Evolutionary conservation across 2,329 filamentous ascomycete genomes (phyloP).

Genomic region (Epichloe coenophiala): DNA sequence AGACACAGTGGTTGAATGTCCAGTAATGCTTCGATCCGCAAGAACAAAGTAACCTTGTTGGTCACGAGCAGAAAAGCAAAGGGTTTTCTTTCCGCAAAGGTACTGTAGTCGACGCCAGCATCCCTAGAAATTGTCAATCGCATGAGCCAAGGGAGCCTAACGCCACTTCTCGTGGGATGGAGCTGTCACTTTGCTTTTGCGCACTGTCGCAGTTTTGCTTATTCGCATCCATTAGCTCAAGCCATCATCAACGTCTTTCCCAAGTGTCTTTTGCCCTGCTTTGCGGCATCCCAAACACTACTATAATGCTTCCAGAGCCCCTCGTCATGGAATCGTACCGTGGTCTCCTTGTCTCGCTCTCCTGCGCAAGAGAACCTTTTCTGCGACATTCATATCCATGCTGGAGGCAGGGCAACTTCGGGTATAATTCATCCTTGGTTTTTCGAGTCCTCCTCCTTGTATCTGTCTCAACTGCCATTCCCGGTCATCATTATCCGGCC

Average conservation of each 20-base stretch:
- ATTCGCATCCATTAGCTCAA: conserved; percentile 1
- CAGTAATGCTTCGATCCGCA: neutral
- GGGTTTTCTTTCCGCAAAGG: neutral
- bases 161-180: neutral
- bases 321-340: conserved; percentile 1
- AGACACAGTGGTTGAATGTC: neutral
- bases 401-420: neutral
- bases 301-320: conserved; percentile 5
- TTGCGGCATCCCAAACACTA: conserved; percentile 2
- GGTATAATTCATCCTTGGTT: neutral
- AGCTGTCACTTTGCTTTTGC: conserved; percentile 6
- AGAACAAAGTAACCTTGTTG: neutral
- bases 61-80: neutral
- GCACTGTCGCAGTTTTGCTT: conserved; percentile 5
- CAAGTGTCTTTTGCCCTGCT: conserved; percentile 3
- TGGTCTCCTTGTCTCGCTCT: conserved; percentile 5
- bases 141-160: neutral
- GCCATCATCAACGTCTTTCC: conserved; percentile 1
- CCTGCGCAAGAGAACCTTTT: neutral
- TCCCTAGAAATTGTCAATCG: neutral
- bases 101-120: neutral
- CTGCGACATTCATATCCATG: conserved; percentile 3
- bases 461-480: neutral
- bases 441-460: neutral
- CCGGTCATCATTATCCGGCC: neutral